Conservation (phyloP, 108 stramenopile species). For the Fistulifera pelliculosa region DNA sequence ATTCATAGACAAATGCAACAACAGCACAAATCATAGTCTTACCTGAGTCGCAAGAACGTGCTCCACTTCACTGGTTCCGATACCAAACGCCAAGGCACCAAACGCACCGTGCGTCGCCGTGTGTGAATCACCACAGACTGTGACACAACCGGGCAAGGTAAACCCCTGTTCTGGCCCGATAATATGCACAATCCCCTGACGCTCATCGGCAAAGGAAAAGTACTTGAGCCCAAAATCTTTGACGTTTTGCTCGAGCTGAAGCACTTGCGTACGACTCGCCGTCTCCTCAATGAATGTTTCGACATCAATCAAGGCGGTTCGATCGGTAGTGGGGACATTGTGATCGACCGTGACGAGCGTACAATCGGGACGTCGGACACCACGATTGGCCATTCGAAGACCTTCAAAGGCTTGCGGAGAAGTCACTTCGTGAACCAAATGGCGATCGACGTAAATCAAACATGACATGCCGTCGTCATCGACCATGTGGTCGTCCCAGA, state of each 20-base stretch:
- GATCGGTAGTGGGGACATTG: constrained; percentile 89
- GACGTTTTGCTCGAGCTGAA: constrained; percentile 79
- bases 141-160: constrained; percentile 84
- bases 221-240: constrained; percentile 86
- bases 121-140: constrained; percentile 91
- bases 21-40: constrained; percentile 6
- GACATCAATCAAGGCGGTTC: constrained; percentile 49
- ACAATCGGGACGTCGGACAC: constrained; percentile 88
- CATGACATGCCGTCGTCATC: constrained; percentile 74
- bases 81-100: constrained; percentile 91
- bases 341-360: constrained; percentile 91
- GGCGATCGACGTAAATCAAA: constrained; percentile 88
- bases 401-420: constrained; percentile 96
- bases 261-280: constrained; percentile 74
- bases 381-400: constrained; percentile 65
- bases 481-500: constrained; percentile 86
- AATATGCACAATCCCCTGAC: constrained; percentile 94
- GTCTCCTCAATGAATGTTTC: constrained; percentile 77
- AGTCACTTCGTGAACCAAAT: constrained; percentile 89
- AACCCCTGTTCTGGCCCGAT: constrained; percentile 95
- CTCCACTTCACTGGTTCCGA: constrained; percentile 94
- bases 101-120: constrained; percentile 95
- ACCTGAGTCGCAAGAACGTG: constrained; percentile 92
- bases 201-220: constrained; percentile 90
- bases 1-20: background rate